phyloP scores from a whole-genome alignment of 352 stramenopile species.

The Phytophthora sansomeana region DNA sequence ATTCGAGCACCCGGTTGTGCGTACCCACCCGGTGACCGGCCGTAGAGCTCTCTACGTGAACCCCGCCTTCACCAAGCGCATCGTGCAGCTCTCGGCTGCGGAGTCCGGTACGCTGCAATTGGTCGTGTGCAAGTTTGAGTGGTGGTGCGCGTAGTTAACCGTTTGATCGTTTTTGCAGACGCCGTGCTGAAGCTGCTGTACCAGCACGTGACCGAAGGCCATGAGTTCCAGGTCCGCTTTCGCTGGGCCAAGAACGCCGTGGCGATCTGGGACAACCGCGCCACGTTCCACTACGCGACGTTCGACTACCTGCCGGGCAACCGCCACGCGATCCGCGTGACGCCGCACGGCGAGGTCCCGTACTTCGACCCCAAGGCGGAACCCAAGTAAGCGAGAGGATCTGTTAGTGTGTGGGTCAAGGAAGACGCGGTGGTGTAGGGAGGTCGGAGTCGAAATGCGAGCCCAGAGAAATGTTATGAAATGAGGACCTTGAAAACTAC shows the following conservation, averaged over 20 bases:
- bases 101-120: conserved; percentile 40
- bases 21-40: conserved; percentile 42
- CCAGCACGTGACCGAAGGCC: conserved; percentile 23
- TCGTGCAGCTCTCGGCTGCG: conserved; percentile 41
- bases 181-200: conserved; percentile 32
- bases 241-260: conserved; percentile 37
- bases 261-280: conserved; percentile 36
- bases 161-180: conserved; percentile 3
- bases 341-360: conserved; percentile 28
- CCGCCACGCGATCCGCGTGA: conserved; percentile 29
- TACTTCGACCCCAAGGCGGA: conserved; percentile 30
- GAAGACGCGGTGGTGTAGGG: background rate
- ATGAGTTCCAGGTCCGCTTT: conserved; percentile 36
- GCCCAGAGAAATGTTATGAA: background rate
- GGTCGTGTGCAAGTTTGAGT: background rate
- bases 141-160: background rate
- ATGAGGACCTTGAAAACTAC: background rate
- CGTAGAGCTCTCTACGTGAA: conserved; percentile 47
- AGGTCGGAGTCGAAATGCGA: background rate
- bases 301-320: conserved; percentile 36
- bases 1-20: conserved; percentile 50
- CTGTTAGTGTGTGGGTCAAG: background rate
- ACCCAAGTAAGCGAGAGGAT: conserved; percentile 11
- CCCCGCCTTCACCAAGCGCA: conserved; percentile 47
- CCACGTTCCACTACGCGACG: conserved; percentile 33